Evolutionary conservation across 129 eudicot genomes (phyloP), one percentile per base, ranked within the genome.

Genomic region (Sambucus nigra): DNA sequence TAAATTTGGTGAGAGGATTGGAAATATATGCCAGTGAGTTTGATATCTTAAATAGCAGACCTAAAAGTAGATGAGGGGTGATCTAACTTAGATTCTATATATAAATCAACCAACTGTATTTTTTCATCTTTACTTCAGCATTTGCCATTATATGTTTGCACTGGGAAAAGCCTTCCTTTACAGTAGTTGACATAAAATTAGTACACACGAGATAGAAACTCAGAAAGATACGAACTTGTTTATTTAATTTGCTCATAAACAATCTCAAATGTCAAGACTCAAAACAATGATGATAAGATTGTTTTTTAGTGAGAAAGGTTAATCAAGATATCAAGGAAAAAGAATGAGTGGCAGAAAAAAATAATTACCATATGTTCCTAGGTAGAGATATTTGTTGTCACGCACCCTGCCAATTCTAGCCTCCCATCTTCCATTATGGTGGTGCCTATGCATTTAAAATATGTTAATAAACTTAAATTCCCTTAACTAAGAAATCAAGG

Each of bases 401-500:
- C 75, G 82, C 41, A 86, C 95, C 42, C 95, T 69, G 14, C 95
- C 95, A 69, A 86, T 82, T 2, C 95, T 77, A 78, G 95, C 95
- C 69, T 86, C 95, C 95, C 95, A 86, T 79, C 95, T 76, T 42
- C 95, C 95, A 76, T 86, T 86, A 50, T 86, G 95, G 69, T 86
- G 93, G 62, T 86, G 95, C 73, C 95, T 86, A 68, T 70, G 45
- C 53, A 66, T 25, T 47, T 51, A 73, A 64, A 33, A 49, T n/a
- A n/a, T n/a, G n/a, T n/a, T n/a, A n/a, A n/a, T n/a, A n/a, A n/a
- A n/a, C n/a, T n/a, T n/a, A n/a, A n/a, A n/a, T n/a, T n/a, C n/a
- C n/a, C n/a, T n/a, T n/a, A n/a, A n/a, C n/a, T n/a, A n/a, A n/a
- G n/a, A n/a, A n/a, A n/a, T n/a, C n/a, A n/a, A n/a, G n/a, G n/a